Evolutionary conservation across 495 filamentous ascomycete species (phyloP).

Genomic region (Xylaria cubensis): DNA sequence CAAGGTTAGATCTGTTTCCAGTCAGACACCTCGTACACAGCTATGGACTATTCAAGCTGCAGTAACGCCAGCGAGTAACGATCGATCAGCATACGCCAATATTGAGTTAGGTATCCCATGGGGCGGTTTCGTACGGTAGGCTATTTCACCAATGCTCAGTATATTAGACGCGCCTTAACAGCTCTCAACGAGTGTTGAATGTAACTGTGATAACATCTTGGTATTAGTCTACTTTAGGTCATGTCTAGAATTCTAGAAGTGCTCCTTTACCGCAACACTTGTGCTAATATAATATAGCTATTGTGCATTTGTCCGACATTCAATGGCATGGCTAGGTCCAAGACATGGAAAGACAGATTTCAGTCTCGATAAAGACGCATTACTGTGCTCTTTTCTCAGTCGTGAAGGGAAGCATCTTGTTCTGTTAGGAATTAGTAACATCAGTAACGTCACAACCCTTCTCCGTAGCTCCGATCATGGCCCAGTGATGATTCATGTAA

Average conservation of each 20-base stretch:
- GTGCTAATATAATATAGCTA: conserved; percentile 55
- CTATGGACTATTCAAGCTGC: conserved; percentile 72
- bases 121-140: conserved; percentile 51
- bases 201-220: neutral
- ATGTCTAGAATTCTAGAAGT: neutral
- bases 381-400: conserved; percentile 82
- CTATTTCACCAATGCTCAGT: conserved; percentile 30
- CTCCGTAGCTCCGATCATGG: conserved; percentile 72
- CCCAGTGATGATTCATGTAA: conserved; percentile 69
- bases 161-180: neutral
- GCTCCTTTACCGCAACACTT: neutral
- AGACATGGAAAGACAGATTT: conserved; percentile 77
- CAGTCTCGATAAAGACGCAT: conserved; percentile 72
- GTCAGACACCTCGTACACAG: conserved; percentile 72
- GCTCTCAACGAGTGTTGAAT: neutral
- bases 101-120: conserved; percentile 70
- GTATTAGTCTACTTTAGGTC: neutral
- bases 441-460: conserved; percentile 73
- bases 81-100: conserved; percentile 60
- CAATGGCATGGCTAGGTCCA: conserved; percentile 86
- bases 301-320: conserved; percentile 81
- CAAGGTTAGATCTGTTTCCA: conserved; percentile 59
- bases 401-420: conserved; percentile 78
- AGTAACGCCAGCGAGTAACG: conserved; percentile 60
- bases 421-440: conserved; percentile 79